These are phyloP conservation scores for Perkinsus chesapeaki DNA, from an alignment of 169 alveolate species.

Conservation along the genomic window DNA sequence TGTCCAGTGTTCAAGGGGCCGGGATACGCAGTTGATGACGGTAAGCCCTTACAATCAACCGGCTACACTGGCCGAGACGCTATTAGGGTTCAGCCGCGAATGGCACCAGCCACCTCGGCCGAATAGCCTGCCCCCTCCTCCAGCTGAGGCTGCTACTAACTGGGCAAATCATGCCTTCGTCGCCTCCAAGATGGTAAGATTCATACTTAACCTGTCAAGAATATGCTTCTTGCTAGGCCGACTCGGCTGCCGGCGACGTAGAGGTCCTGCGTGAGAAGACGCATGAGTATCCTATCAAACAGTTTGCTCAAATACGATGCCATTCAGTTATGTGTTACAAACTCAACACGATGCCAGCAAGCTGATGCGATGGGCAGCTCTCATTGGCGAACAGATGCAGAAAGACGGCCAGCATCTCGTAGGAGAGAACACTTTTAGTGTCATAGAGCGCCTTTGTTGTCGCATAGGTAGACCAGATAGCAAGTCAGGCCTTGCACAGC, in stretches of 20 bases:
- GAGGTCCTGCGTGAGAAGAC: not conserved
- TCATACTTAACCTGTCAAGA: not conserved
- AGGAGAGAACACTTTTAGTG: not conserved
- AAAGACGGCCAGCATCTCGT: not conserved
- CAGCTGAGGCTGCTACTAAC: not conserved
- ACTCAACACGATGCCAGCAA: not conserved
- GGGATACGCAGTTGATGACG: not conserved
- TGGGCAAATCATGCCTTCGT: not conserved
- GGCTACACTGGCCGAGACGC: not conserved
- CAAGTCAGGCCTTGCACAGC: not conserved
- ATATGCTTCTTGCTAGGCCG: not conserved
- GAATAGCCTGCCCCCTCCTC: not conserved
- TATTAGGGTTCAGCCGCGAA: not conserved
- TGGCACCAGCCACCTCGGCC: not conserved
- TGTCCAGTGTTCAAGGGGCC: not conserved
- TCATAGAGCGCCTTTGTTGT: not conserved
- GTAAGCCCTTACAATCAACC: not conserved
- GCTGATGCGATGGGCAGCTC: not conserved
- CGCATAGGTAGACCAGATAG: not conserved
- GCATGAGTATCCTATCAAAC: not conserved
- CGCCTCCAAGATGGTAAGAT: not conserved
- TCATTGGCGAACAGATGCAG: not conserved
- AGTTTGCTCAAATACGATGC: not conserved
- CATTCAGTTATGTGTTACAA: not conserved
- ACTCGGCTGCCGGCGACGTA: not conserved